A percentile compares a stretch with the other conserved stretches of the same genome.
Evolutionary conservation across 345 rosid species (phyloP).

Genomic region (Lenwebbia sp.): DNA sequence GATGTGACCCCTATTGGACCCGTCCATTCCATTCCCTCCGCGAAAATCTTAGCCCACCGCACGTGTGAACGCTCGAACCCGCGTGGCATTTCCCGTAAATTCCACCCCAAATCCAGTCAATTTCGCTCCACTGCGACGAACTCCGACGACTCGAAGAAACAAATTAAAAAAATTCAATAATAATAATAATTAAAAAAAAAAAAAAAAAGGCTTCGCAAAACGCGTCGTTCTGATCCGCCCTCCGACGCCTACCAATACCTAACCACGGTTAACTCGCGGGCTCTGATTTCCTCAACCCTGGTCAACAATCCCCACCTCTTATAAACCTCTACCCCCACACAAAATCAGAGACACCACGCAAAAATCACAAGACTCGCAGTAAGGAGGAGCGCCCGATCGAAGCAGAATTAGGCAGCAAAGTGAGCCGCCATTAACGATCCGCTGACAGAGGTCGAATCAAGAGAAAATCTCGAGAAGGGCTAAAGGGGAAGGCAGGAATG

Average conservation of each 20-base stretch:
- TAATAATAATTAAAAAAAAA: background rate
- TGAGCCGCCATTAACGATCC: background rate
- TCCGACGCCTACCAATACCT: background rate
- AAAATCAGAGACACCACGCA: background rate
- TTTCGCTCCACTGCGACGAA: background rate
- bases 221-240: background rate
- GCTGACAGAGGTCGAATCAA: background rate
- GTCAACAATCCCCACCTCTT: background rate
- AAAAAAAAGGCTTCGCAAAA: background rate
- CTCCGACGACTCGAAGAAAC: background rate
- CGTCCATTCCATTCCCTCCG: background rate
- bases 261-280: slow-evolving; percentile 1
- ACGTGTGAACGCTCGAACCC: background rate
- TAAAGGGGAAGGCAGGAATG: background rate
- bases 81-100: background rate
- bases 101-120: background rate
- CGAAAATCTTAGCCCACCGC: background rate
- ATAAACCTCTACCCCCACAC: background rate
- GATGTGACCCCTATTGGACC: background rate
- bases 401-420: background rate
- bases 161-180: background rate
- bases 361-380: background rate
- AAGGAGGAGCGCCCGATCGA: background rate
- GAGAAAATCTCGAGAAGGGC: background rate
- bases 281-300: background rate